A percentile compares a stretch with the other conserved stretches of the same genome.
These are phyloP conservation scores for Eleusine coracana DNA, from an alignment of 176 grass and related monocot species.

Conservation along the genomic window DNA sequence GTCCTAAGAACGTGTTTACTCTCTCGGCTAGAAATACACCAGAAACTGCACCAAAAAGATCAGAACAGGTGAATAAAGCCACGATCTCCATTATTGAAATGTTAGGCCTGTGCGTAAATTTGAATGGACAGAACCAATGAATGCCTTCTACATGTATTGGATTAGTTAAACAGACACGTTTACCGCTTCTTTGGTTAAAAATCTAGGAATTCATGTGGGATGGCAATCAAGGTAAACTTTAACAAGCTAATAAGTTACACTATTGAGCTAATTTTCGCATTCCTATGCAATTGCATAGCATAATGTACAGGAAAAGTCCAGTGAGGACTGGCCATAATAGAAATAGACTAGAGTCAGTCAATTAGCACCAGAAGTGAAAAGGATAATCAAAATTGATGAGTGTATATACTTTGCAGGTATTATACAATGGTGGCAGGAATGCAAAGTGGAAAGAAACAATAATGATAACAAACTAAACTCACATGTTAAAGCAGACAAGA, in stretches of 20 bases:
- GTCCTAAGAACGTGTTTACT: slow-evolving; percentile 68
- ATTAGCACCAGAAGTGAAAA: too few species aligned
- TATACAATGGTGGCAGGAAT: neutral
- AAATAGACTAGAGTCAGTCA: neutral
- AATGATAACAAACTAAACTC: slow-evolving; percentile 20
- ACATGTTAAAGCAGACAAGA: slow-evolving; percentile 74
- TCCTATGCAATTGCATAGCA: neutral
- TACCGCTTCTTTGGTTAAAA: neutral
- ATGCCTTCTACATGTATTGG: neutral
- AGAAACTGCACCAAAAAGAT: slow-evolving; percentile 61
- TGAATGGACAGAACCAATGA: neutral
- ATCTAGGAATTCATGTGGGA: neutral
- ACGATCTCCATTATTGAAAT: neutral
- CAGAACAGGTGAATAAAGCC: neutral
- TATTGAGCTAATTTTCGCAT: neutral
- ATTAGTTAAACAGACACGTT: slow-evolving; percentile 3
- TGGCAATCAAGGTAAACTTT: neutral
- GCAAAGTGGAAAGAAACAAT: neutral
- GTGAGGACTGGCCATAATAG: neutral
- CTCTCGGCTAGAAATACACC: slow-evolving; percentile 85
- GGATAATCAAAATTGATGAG: too few species aligned
- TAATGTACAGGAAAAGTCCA: neutral
- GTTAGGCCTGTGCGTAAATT: neutral
- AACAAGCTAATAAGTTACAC: neutral
- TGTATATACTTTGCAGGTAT: neutral